Percentiles rank a stretch among this genome's conserved stretches.
These are phyloP conservation scores for Lichina pygmaea DNA, from an alignment of 495 filamentous ascomycete genomes.

Conservation along the genomic window DNA sequence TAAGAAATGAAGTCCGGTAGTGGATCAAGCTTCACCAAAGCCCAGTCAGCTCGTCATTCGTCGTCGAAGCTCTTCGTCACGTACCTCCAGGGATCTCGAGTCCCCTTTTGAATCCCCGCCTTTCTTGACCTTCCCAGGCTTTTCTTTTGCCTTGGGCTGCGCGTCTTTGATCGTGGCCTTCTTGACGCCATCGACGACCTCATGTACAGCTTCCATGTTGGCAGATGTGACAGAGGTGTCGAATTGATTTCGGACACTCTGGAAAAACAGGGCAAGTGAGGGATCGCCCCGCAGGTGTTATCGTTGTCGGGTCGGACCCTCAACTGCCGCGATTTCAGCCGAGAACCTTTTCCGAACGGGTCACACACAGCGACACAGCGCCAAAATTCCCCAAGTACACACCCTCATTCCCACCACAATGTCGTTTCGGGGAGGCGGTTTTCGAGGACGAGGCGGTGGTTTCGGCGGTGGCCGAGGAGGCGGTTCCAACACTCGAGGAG, in stretches of 20 bases:
- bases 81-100: conserved; percentile 18
- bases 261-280: too few relatives aligned
- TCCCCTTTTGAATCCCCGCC: conserved; percentile 15
- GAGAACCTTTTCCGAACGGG: not conserved
- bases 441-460: conserved; percentile 9
- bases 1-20: conserved; percentile 35
- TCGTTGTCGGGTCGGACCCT: not conserved
- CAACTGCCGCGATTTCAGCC: not conserved
- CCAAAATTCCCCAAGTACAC: not conserved
- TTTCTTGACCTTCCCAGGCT: conserved; percentile 23
- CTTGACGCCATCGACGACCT: conserved; percentile 18
- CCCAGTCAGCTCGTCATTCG: not conserved
- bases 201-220: conserved; percentile 5
- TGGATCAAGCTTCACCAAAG: conserved; percentile 1
- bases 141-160: conserved; percentile 12
- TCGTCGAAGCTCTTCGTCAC: not conserved
- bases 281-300: too few relatives aligned
- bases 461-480: conserved; percentile 7
- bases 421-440: conserved; percentile 10
- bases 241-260: too few relatives aligned
- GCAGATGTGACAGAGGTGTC: not conserved
- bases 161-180: conserved; percentile 17
- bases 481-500: conserved; percentile 9
- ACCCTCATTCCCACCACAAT: conserved; percentile 4
- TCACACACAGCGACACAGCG: too few relatives aligned